These are phyloP conservation scores for Fraxinus baroniana DNA, from an alignment of 305 asterid genomes.

Conservation along the genomic window DNA sequence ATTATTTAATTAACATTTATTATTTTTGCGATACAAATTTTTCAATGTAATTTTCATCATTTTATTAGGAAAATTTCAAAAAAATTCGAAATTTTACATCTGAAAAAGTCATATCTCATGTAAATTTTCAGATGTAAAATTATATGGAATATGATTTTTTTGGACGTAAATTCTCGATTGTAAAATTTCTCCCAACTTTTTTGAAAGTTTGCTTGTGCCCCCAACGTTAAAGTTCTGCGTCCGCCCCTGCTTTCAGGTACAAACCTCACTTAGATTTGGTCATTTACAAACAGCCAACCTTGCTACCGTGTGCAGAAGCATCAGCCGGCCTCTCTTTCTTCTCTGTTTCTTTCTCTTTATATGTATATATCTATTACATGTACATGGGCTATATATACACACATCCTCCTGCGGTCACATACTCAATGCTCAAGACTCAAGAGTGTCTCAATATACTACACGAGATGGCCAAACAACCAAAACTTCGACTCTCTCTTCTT, in stretches of 20 bases:
- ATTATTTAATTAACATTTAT: no score
- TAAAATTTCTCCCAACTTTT: constrained; percentile 17
- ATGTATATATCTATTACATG: not conserved
- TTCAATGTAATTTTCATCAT: no score
- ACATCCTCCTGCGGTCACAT: not conserved
- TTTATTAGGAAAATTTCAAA: no score
- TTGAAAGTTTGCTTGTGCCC: no score
- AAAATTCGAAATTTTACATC: no score
- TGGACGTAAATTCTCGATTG: no score
- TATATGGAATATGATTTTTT: no score
- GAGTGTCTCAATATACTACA: not conserved
- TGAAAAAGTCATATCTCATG: no score
- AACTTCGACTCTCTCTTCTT: constrained; percentile 42
- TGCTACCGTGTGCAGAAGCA: not conserved
- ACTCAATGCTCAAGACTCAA: not conserved
- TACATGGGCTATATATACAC: not conserved
- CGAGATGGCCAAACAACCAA: constrained; percentile 49
- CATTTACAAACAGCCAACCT: constrained; percentile 12
- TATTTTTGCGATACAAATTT: no score
- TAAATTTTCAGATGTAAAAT: no score
- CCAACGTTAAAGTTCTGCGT: no score
- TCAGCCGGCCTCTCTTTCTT: constrained; percentile 34
- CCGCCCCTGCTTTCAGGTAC: constrained; percentile 43
- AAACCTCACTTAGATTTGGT: constrained; percentile 40
- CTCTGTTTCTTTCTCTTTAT: not conserved